Conservation (phyloP, 2,329 filamentous ascomycete species). For the Anthostomella pinea region DNA sequence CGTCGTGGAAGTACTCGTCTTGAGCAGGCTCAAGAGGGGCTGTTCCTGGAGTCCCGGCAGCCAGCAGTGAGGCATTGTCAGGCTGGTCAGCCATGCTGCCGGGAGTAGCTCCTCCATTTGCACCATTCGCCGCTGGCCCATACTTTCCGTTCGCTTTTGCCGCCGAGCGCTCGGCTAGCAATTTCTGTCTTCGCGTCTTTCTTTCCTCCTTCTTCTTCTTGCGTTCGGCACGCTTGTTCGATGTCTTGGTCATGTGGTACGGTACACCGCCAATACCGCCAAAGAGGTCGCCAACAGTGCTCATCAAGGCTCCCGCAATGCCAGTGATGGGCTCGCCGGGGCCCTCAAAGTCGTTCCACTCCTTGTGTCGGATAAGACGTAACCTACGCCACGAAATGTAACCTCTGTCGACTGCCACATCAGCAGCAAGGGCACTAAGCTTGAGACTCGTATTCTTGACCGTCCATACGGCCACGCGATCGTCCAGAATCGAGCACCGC, state of each 20-base stretch:
- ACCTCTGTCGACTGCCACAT: constrained; percentile 60
- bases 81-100: too few species aligned
- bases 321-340: constrained; percentile 72
- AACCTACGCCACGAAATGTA: constrained; percentile 62
- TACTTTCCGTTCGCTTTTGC: background rate
- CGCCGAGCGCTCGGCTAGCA: constrained; percentile 13
- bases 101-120: too few species aligned
- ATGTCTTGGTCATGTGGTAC: constrained; percentile 55
- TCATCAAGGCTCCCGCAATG: constrained; percentile 58
- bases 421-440: constrained; percentile 62
- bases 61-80: constrained; percentile 13
- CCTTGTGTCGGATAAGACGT: constrained; percentile 61
- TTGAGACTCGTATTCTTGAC: constrained; percentile 59
- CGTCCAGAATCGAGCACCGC: constrained; percentile 63
- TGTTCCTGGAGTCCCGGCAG: constrained; percentile 26
- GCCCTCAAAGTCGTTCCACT: constrained; percentile 77
- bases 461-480: constrained; percentile 64
- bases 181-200: constrained; percentile 21
- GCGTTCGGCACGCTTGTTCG: constrained; percentile 51
- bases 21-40: constrained; percentile 29
- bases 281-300: constrained; percentile 56
- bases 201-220: constrained; percentile 42
- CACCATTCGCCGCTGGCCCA: constrained; percentile 1
- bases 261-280: constrained; percentile 65
- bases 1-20: constrained; percentile 46